These are phyloP conservation scores for Lentinula edodes DNA, from an alignment of 768 basidiomycete species.

Conservation along the genomic window DNA sequence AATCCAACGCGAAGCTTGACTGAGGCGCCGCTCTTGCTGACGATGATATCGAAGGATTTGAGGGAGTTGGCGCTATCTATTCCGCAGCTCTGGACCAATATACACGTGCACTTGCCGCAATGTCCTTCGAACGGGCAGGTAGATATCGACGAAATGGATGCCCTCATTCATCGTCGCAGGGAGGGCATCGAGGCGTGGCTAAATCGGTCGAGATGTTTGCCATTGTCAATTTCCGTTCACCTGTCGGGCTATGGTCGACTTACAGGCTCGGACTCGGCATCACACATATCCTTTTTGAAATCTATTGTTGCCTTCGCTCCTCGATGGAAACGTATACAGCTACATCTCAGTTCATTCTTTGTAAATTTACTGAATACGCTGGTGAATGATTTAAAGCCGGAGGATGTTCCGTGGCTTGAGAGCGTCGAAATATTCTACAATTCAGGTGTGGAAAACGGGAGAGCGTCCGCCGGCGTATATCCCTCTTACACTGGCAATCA, in stretches of 20 bases:
- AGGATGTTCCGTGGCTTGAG: not conserved
- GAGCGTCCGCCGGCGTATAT: not conserved
- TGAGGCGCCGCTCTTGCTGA: constrained; percentile 1
- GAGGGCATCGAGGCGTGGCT: constrained; percentile 4
- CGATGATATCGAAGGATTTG: not conserved
- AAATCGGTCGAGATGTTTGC: not conserved
- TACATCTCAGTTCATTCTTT: constrained; percentile 2
- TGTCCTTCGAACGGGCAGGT: not conserved
- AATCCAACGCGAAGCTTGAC: constrained; percentile 2
- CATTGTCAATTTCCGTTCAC: constrained; percentile 1
- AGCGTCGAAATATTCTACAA: constrained; percentile 2
- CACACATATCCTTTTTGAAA: not conserved
- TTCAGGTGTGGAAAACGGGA: not conserved
- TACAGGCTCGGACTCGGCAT: not conserved
- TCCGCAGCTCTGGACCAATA: constrained; percentile 3
- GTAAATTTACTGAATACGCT: not conserved
- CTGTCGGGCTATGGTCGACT: constrained; percentile 1
- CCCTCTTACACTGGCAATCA: not conserved
- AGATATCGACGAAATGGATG: not conserved
- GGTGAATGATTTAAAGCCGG: not conserved
- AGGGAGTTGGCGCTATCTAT: constrained; percentile 1
- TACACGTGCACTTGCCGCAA: not conserved
- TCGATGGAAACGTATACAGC: constrained; percentile 1
- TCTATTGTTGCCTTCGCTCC: not conserved
- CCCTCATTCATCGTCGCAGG: not conserved